These are phyloP conservation scores for Tagetes patula DNA, from an alignment of 129 eudicot species.

Conservation along the genomic window DNA sequence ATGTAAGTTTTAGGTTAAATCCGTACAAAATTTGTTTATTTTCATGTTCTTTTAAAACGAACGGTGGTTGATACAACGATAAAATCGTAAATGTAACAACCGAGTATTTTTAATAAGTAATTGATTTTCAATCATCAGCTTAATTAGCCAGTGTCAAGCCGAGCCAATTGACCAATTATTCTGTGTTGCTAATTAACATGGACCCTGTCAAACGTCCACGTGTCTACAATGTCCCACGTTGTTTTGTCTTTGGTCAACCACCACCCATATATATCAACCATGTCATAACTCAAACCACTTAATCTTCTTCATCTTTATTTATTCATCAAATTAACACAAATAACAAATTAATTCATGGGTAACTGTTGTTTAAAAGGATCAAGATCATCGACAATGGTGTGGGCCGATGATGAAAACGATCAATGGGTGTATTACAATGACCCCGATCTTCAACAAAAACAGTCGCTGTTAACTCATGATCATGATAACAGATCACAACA, in stretches of 20 bases:
- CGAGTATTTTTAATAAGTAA: too few relatives aligned
- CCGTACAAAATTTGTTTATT: too few relatives aligned
- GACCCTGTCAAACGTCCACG: slow-evolving; percentile 25
- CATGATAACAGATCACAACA: not conserved
- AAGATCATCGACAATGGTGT: slow-evolving; percentile 31
- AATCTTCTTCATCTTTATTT: slow-evolving; percentile 6
- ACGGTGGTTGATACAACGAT: too few relatives aligned
- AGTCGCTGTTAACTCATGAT: slow-evolving; percentile 28
- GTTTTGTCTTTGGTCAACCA: slow-evolving; percentile 34
- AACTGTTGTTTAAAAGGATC: slow-evolving; percentile 44
- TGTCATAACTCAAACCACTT: slow-evolving; percentile 8
- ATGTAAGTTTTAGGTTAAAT: too few relatives aligned
- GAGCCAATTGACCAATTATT: not conserved
- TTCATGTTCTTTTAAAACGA: too few relatives aligned
- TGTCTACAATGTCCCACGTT: slow-evolving; percentile 30
- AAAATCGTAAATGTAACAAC: too few relatives aligned
- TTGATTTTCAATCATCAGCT: not conserved
- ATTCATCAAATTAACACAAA: not conserved
- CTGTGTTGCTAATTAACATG: not conserved
- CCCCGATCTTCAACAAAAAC: slow-evolving; percentile 28
- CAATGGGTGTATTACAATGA: slow-evolving; percentile 29
- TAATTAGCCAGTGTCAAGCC: not conserved
- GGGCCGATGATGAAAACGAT: slow-evolving; percentile 41
- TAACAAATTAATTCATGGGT: slow-evolving; percentile 24
- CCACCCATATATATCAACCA: slow-evolving; percentile 18